Percentiles rank a stretch among this genome's conserved stretches.
Conservation (phyloP, 2,329 filamentous ascomycete genomes). For the Penicillium polonicum region DNA sequence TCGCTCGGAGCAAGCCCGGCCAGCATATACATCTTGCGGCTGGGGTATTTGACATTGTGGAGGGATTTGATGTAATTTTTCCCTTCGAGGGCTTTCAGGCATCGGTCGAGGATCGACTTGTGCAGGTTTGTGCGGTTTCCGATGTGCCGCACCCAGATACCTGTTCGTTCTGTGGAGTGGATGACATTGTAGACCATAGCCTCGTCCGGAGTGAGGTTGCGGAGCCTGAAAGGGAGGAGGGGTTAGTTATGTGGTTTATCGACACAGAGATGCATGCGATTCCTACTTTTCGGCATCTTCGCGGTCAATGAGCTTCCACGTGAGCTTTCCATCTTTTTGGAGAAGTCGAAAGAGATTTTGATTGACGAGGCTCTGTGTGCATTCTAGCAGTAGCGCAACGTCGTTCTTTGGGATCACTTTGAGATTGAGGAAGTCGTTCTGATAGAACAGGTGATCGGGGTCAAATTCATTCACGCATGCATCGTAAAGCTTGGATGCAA, state of each 20-base stretch:
- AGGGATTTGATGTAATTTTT: slow-evolving; percentile 84
- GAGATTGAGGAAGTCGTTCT: slow-evolving; percentile 46
- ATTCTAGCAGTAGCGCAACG: slow-evolving; percentile 43
- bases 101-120: slow-evolving; percentile 75
- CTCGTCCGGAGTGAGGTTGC: slow-evolving; percentile 64
- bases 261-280: background rate
- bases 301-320: slow-evolving; percentile 50
- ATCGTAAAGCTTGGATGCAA: slow-evolving; percentile 48
- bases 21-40: slow-evolving; percentile 95
- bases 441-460: slow-evolving; percentile 47
- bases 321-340: slow-evolving; percentile 45
- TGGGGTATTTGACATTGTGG: slow-evolving; percentile 86
- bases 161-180: slow-evolving; percentile 78
- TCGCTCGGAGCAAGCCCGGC: slow-evolving; percentile 79
- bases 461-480: slow-evolving; percentile 43
- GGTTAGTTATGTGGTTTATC: slow-evolving; percentile 7
- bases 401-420: slow-evolving; percentile 47
- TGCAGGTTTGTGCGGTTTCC: slow-evolving; percentile 78
- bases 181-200: slow-evolving; percentile 84
- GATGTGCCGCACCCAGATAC: slow-evolving; percentile 88
- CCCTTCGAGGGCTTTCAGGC: slow-evolving; percentile 77
- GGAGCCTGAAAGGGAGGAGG: slow-evolving; percentile 30
- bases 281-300: slow-evolving; percentile 51
- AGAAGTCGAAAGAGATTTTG: slow-evolving; percentile 49
- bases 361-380: slow-evolving; percentile 47